Percentiles rank a stretch among this genome's conserved stretches.
Conservation (phyloP, 2,329 filamentous ascomycete species). For the Metarhizium rileyi region DNA sequence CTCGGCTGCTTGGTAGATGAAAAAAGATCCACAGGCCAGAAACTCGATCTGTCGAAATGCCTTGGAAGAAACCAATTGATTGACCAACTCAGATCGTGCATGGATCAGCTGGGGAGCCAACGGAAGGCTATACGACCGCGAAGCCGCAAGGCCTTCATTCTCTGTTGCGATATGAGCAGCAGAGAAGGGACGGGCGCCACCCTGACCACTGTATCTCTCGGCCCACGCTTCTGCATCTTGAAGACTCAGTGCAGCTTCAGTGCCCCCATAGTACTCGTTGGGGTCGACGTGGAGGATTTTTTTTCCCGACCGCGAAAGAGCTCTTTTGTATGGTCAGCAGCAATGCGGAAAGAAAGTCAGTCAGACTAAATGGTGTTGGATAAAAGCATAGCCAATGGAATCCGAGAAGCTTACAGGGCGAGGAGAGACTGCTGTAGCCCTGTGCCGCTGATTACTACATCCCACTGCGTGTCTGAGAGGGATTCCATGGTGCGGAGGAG, state of each 20-base stretch:
- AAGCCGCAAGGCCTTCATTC: constrained; percentile 39
- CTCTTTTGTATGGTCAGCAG: constrained; percentile 47
- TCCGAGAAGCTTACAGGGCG: constrained; percentile 53
- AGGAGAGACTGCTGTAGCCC: constrained; percentile 70
- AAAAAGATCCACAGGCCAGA: constrained; percentile 86
- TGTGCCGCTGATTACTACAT: constrained; percentile 70
- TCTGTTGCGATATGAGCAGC: constrained; percentile 26
- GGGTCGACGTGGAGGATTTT: constrained; percentile 83
- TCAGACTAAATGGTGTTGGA: neutral
- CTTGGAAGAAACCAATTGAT: constrained; percentile 76
- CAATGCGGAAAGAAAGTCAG: constrained; percentile 18
- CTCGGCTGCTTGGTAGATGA: constrained; percentile 49
- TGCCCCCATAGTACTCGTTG: constrained; percentile 79
- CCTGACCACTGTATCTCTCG: constrained; percentile 22
- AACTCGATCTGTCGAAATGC: constrained; percentile 89
- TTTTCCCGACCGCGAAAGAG: constrained; percentile 84
- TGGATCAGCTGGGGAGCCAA: constrained; percentile 83
- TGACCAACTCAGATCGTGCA: constrained; percentile 66
- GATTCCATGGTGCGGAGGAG: constrained; percentile 52
- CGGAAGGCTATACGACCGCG: constrained; percentile 72
- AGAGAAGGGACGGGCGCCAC: constrained; percentile 17
- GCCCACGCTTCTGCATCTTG: constrained; percentile 74
- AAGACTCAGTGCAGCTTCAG: constrained; percentile 77
- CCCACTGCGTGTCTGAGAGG: constrained; percentile 64
- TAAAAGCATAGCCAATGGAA: constrained; percentile 17